Conservation (phyloP, 768 basidiomycete species). For the Boletellus ananiceps region DNA sequence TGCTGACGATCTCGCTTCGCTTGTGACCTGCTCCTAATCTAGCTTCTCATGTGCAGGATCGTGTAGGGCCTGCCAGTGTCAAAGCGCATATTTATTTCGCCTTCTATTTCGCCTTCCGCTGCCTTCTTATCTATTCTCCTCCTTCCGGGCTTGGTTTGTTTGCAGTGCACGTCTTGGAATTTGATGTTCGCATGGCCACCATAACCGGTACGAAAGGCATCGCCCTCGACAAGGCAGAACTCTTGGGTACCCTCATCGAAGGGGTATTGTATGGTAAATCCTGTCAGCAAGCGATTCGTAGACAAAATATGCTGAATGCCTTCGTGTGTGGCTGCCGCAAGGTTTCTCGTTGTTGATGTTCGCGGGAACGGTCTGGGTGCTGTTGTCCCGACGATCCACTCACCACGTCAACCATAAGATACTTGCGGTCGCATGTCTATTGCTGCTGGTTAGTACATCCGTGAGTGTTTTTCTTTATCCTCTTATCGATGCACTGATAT, state of each 20-base stretch:
- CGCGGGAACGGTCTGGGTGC: slow-evolving; percentile 25
- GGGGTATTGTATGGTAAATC: slow-evolving; percentile 17
- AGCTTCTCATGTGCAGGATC: neutral
- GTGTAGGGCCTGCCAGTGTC: neutral
- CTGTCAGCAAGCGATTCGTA: neutral
- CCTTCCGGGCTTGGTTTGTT: neutral
- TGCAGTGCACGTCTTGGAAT: neutral
- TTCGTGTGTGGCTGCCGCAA: neutral
- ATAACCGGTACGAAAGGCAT: neutral
- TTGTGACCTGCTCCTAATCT: neutral
- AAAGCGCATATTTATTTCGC: neutral
- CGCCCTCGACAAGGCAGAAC: slow-evolving; percentile 15
- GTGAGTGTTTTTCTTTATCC: slow-evolving; percentile 12
- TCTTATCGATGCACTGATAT: neutral
- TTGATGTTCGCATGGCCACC: neutral
- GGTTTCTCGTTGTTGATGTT: slow-evolving; percentile 38
- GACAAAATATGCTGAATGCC: neutral
- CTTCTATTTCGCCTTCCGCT: neutral
- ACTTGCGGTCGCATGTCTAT: slow-evolving; percentile 21
- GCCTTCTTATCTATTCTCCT: too few relatives aligned
- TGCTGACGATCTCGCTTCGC: neutral
- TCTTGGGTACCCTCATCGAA: slow-evolving; percentile 16
- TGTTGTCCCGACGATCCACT: slow-evolving; percentile 9
- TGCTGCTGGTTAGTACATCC: slow-evolving; percentile 29
- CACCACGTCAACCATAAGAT: slow-evolving; percentile 19